Conservation (phyloP, 2,329 filamentous ascomycete genomes). For the Aspergillus japonicus region DNA sequence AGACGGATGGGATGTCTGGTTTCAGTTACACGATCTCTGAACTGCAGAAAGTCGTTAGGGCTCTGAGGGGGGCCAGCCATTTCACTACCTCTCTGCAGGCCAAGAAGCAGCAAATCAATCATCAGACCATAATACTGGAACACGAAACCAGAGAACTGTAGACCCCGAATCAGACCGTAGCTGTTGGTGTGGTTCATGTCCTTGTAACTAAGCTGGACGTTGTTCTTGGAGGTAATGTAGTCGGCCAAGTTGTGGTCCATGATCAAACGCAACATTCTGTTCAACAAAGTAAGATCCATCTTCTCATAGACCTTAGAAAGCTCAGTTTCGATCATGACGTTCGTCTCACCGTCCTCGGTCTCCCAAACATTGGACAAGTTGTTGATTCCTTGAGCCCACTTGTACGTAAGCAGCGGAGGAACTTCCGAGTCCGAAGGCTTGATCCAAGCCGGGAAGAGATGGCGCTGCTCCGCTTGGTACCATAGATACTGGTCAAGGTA, state of each 20-base stretch:
- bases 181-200: constrained; percentile 99
- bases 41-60: constrained; percentile 97
- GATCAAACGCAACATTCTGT: constrained; percentile 86
- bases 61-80: constrained; percentile 91
- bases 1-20: constrained; percentile 90
- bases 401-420: constrained; percentile 89
- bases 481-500: constrained; percentile 98
- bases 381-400: constrained; percentile 99
- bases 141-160: constrained; percentile 97
- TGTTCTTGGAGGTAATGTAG: constrained; percentile 99
- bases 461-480: constrained; percentile 97
- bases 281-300: constrained; percentile 93
- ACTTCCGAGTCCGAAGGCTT: constrained; percentile 98
- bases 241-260: constrained; percentile 99
- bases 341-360: constrained; percentile 89
- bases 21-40: constrained; percentile 89
- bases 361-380: constrained; percentile 96
- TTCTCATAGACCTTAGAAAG: constrained; percentile 99
- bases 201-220: constrained; percentile 98
- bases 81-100: constrained; percentile 93
- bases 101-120: constrained; percentile 86
- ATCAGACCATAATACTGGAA: constrained; percentile 99
- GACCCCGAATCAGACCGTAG: constrained; percentile 95
- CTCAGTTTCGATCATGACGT: constrained; percentile 97
- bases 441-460: constrained; percentile 97